Conservation (phyloP, 1,284 basidiomycete genomes). For the Phenoliferia sp. region DNA sequence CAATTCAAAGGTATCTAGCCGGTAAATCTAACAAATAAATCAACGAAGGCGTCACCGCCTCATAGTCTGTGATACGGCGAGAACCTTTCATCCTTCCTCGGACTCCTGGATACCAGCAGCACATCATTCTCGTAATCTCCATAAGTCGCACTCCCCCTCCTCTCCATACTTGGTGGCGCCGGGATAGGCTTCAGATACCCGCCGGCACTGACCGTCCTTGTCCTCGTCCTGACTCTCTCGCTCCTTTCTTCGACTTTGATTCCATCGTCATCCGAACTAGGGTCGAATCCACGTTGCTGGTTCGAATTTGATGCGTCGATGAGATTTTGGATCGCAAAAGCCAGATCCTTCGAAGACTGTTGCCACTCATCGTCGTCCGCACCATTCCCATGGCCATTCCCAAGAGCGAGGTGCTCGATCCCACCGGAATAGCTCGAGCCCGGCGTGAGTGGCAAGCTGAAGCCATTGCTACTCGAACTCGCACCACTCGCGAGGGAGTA, state of each 20-base stretch:
- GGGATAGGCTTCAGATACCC: not conserved
- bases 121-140: not conserved
- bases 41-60: too few species aligned
- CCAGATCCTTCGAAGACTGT: not conserved
- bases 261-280: too few species aligned
- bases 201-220: not conserved
- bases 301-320: not conserved
- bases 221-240: not conserved
- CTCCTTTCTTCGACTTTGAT: not conserved
- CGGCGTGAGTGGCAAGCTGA: conserved; percentile 11
- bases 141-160: not conserved
- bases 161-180: not conserved
- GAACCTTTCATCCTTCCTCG: not conserved
- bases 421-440: conserved; percentile 5
- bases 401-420: not conserved
- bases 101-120: not conserved
- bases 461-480: not conserved
- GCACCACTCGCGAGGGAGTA: conserved; percentile 2
- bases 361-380: not conserved
- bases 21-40: too few species aligned
- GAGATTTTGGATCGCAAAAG: not conserved
- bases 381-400: too few species aligned
- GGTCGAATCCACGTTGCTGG: not conserved
- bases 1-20: too few species aligned
- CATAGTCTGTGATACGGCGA: not conserved